Conservation (phyloP, 164 flowering plant species). For the Dillenia turbinata region DNA sequence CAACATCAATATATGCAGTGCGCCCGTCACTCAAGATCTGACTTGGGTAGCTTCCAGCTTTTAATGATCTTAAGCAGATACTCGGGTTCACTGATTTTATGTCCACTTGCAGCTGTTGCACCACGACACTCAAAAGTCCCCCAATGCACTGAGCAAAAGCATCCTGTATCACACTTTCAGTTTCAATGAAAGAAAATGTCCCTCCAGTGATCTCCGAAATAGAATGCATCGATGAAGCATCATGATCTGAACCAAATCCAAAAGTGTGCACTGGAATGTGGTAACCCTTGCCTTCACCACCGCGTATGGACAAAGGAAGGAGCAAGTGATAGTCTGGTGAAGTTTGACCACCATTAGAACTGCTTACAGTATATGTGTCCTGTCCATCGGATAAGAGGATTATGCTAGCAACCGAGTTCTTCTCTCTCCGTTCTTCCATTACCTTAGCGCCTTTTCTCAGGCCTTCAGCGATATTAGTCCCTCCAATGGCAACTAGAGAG, state of each 20-base stretch:
- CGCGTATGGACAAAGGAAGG: conserved; percentile 42
- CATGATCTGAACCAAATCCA: conserved; percentile 69
- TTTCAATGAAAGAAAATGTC: conserved; percentile 65
- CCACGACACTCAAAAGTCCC: conserved; percentile 60
- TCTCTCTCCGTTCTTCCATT: conserved; percentile 49
- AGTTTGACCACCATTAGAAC: conserved; percentile 18
- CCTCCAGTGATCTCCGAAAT: conserved; percentile 66
- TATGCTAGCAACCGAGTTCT: conserved; percentile 53
- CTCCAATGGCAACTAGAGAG: conserved; percentile 55
- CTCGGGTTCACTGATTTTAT: conserved; percentile 36
- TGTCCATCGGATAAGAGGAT: conserved; percentile 63
- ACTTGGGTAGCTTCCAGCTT: conserved; percentile 49
- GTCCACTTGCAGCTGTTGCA: conserved; percentile 41
- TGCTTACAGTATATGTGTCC: conserved; percentile 47
- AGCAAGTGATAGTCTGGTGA: conserved; percentile 39
- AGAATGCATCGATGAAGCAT: conserved; percentile 62
- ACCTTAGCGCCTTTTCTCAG: conserved; percentile 58
- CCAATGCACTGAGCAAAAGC: conserved; percentile 76
- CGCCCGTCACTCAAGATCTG: conserved; percentile 26
- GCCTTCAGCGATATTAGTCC: conserved; percentile 69
- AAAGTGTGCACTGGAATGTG: conserved; percentile 64
- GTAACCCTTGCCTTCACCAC: conserved; percentile 23
- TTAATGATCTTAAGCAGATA: conserved; percentile 30
- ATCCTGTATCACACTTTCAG: conserved; percentile 62
- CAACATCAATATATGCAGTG: conserved; percentile 39